Conservation (phyloP, 441 rosid genomes). For the Omphalea diandra region DNA sequence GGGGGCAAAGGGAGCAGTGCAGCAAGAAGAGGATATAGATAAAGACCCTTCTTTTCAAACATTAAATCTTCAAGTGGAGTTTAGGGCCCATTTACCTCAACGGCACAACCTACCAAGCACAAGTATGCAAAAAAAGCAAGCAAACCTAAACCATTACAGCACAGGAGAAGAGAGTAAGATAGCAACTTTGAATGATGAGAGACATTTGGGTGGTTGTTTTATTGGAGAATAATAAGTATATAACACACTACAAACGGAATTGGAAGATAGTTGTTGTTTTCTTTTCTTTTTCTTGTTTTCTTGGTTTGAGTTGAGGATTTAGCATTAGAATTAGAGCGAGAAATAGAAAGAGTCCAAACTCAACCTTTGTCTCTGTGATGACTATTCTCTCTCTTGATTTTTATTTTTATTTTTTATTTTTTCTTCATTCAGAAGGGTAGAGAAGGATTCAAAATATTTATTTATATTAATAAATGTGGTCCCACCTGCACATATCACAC, state of each 20-base stretch:
- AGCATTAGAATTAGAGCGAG: no score
- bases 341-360: slow-evolving; percentile 11
- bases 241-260: slow-evolving; percentile 29
- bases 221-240: slow-evolving; percentile 30
- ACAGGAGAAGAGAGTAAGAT: slow-evolving; percentile 10
- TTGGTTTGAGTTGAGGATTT: no score
- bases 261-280: slow-evolving; percentile 34
- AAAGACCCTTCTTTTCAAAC: slow-evolving; percentile 32
- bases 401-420: not conserved
- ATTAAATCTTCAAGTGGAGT: slow-evolving; percentile 55
- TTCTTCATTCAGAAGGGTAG: not conserved
- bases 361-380: not conserved
- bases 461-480: not conserved
- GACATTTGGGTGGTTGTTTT: slow-evolving; percentile 33
- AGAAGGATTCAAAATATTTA: slow-evolving; percentile 28
- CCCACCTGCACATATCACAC: slow-evolving; percentile 16
- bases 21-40: slow-evolving; percentile 31
- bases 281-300: no score
- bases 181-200: slow-evolving; percentile 30
- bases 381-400: not conserved
- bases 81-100: slow-evolving; percentile 62
- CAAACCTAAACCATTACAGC: slow-evolving; percentile 43
- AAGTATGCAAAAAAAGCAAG: slow-evolving; percentile 29
- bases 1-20: slow-evolving; percentile 39
- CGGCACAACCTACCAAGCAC: slow-evolving; percentile 68